Conservation (phyloP, 225 moss, liverwort and hornwort genomes). For the Pseudoscleropodium purum region DNA sequence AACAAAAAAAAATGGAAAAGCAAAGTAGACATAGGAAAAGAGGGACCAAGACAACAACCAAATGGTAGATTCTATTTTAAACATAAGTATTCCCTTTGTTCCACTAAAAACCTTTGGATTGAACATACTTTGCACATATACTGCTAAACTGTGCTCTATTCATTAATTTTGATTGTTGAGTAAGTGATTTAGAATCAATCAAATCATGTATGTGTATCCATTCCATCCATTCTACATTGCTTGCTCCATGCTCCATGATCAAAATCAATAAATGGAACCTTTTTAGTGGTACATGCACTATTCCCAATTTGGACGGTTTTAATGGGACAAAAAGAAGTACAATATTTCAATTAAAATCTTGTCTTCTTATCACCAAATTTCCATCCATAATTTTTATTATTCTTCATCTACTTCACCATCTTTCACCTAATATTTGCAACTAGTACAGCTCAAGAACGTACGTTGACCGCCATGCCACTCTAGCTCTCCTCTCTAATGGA, state of each 20-base stretch:
- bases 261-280: too few species aligned
- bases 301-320: too few species aligned
- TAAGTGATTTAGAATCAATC: too few species aligned
- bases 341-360: neutral
- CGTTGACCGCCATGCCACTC: neutral
- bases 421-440: neutral
- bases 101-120: too few species aligned
- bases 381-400: neutral
- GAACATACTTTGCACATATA: too few species aligned
- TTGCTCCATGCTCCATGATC: too few species aligned
- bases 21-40: rapidly evolving
- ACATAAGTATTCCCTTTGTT: rapidly evolving
- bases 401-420: neutral
- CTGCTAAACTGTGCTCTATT: too few species aligned
- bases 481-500: neutral
- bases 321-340: too few species aligned
- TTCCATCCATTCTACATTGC: too few species aligned
- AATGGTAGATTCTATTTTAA: neutral
- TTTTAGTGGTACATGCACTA: too few species aligned
- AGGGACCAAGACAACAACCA: rapidly evolving
- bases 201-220: too few species aligned
- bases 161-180: too few species aligned
- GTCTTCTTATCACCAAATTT: neutral
- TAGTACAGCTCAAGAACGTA: neutral
- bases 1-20: neutral